These are phyloP conservation scores for Saxispiralis lemnorum DNA, from an alignment of 495 filamentous ascomycete species.

Conservation along the genomic window DNA sequence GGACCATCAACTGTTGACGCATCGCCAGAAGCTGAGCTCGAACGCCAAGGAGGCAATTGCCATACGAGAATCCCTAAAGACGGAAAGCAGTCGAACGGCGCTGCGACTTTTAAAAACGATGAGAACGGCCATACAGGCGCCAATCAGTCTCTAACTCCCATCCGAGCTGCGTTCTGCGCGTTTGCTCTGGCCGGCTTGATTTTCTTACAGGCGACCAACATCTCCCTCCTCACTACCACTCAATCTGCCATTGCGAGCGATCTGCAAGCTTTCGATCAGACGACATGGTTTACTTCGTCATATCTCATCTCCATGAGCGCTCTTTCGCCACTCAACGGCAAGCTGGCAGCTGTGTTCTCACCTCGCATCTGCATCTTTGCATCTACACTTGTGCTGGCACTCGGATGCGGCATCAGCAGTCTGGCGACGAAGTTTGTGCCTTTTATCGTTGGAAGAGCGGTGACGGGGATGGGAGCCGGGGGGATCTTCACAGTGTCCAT, in stretches of 20 bases:
- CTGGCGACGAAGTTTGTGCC: constrained; percentile 34
- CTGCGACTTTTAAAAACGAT: no score
- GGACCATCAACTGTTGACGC: no score
- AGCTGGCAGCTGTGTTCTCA: constrained; percentile 50
- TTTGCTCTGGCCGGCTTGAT: constrained; percentile 20
- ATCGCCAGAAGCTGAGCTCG: no score
- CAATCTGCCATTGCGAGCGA: constrained; percentile 56
- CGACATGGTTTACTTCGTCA: constrained; percentile 58
- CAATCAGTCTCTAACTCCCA: constrained; percentile 6
- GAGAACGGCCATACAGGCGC: constrained; percentile 8
- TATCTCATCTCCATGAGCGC: constrained; percentile 56
- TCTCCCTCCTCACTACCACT: constrained; percentile 58
- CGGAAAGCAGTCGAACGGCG: no score
- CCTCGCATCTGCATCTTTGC: constrained; percentile 41
- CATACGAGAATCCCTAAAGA: no score
- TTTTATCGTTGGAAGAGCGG: constrained; percentile 47
- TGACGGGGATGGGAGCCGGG: constrained; percentile 48
- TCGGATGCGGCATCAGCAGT: constrained; percentile 46
- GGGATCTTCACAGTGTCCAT: constrained; percentile 48
- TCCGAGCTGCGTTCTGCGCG: constrained; percentile 3
- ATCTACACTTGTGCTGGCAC: constrained; percentile 36
- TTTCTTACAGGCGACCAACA: constrained; percentile 39
- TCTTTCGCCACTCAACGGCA: constrained; percentile 45
- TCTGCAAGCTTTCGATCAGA: constrained; percentile 49
- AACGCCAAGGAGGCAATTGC: no score